Base-by-base conservation (phyloP, 495 filamentous ascomycete species). In the Staphylotrichum longicolle region DNA sequence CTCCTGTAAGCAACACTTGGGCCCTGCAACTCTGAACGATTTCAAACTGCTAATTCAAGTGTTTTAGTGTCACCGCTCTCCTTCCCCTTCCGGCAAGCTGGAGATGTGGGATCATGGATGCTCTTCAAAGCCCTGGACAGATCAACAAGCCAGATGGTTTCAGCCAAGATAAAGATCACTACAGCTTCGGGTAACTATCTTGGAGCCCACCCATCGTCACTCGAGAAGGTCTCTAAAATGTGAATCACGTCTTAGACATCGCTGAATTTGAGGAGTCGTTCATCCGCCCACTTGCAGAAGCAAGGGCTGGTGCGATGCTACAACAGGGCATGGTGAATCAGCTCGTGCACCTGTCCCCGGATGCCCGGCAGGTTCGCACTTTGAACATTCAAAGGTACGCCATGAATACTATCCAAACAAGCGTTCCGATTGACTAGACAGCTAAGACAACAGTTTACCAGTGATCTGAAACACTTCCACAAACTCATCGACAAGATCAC, bases 71-170 rank as follows among this genome's bases (percentile, higher is more conserved):
- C 59, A 34, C 59, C 42, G 1, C 11, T 56, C n/a, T 34, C 27
- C 15, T 61, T 61, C 51, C 59, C 59, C 7, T 55, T 56, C 12
- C 39, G 51, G 32, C 59, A 56, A 11, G 37, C 41, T 15, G 59
- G 59, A 5, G 35, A 49, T 9, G 9, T 11, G 11, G 27, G 7
- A n/a, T 49, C 44, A 12, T 61, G 59, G 59, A 54, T 44, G 12
- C 44, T 61, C 37, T 61, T 47, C 37, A 61, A 56, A 54, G 59
- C 46, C 9, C 44, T 54, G 15, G 59, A 61, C 10, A 61, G 12
- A 35, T 55, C 59, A 34, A 61, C 59, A 27, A 54, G 44, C 45
- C 51, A 51, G n/a, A 35, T 61, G 42, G 45, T 61, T 3, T 40
- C 51, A n/a, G 11, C 56, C 1, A 32, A 7, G 10, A 56, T 61